Percentiles rank a stretch among this genome's conserved stretches.
Evolutionary conservation across 2,329 filamentous ascomycete genomes (phyloP).

Genomic region (Massarina eburnea): DNA sequence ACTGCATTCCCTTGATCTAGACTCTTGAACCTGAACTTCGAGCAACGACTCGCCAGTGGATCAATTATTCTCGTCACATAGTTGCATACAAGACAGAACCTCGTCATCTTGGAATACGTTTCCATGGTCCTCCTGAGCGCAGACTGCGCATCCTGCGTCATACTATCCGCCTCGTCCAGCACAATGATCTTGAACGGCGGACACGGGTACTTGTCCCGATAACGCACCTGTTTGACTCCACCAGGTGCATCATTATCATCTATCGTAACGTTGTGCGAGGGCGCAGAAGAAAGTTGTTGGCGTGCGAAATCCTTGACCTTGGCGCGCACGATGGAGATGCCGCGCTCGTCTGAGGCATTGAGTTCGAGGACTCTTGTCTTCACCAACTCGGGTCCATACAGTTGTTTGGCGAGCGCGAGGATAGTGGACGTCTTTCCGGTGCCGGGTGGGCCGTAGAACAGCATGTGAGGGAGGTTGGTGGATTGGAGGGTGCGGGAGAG

Average conservation of each 20-base stretch:
- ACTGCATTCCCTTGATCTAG: conserved; percentile 84
- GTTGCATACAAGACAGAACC: conserved; percentile 97
- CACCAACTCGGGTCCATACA: conserved; percentile 93
- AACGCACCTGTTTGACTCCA: conserved; percentile 40
- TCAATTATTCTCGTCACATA: conserved; percentile 99
- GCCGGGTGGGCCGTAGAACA: conserved; percentile 96
- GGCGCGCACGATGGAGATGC: conserved; percentile 93
- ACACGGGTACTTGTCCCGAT: conserved; percentile 75
- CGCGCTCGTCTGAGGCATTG: conserved; percentile 98
- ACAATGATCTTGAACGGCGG: conserved; percentile 99
- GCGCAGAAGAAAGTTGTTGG: conserved; percentile 85
- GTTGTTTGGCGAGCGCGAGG: conserved; percentile 92
- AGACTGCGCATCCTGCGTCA: conserved; percentile 97
- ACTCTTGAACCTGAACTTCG: conserved; percentile 97
- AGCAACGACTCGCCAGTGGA: conserved; percentile 87
- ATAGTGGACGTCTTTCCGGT: conserved; percentile 98
- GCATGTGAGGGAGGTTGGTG: conserved; percentile 98
- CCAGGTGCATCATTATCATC: conserved; percentile 39
- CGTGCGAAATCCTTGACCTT: conserved; percentile 98
- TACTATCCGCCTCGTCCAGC: conserved; percentile 95
- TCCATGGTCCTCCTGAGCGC: conserved; percentile 96
- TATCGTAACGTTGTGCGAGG: conserved; percentile 63
- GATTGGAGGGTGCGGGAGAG: conserved; percentile 91
- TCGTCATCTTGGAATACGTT: conserved; percentile 92
- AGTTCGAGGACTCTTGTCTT: conserved; percentile 95